phyloP scores from a whole-genome alignment of 768 basidiomycete species.

The Suillus alpinus region DNA sequence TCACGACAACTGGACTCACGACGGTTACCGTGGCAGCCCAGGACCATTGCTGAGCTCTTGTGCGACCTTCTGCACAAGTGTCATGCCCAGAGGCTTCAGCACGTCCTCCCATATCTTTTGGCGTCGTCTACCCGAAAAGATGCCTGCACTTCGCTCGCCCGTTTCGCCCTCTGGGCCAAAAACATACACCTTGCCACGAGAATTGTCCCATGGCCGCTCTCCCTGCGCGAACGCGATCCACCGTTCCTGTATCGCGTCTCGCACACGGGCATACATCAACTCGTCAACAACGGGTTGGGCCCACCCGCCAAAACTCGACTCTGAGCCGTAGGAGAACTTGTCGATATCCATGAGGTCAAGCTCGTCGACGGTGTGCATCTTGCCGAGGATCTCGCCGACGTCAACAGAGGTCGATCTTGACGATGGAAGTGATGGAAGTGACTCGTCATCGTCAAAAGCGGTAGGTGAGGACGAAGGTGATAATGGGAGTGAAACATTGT shows the following conservation, averaged over 20 bases:
- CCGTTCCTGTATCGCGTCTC: slow-evolving; percentile 67
- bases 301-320: slow-evolving; percentile 43
- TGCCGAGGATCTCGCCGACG: slow-evolving; percentile 13
- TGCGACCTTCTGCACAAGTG: slow-evolving; percentile 70
- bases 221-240: slow-evolving; percentile 79
- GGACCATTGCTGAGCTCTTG: slow-evolving; percentile 74
- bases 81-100: slow-evolving; percentile 64
- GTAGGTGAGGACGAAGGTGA: slow-evolving; percentile 31
- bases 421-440: slow-evolving; percentile 27
- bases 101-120: slow-evolving; percentile 60
- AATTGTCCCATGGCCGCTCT: slow-evolving; percentile 64
- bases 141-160: slow-evolving; percentile 62
- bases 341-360: slow-evolving; percentile 25
- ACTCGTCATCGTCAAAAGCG: slow-evolving; percentile 33
- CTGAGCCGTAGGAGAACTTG: slow-evolving; percentile 14
- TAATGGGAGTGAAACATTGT: slow-evolving; percentile 61
- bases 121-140: slow-evolving; percentile 66
- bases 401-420: slow-evolving; percentile 25
- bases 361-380: slow-evolving; percentile 22
- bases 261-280: slow-evolving; percentile 63
- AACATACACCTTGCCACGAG: slow-evolving; percentile 61
- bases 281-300: slow-evolving; percentile 57
- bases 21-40: slow-evolving; percentile 18
- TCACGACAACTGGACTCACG: neutral
- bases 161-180: slow-evolving; percentile 83